These are phyloP conservation scores for Suhomyces faveliae DNA, from an alignment of 805 yeast genomes.

Conservation along the genomic window DNA sequence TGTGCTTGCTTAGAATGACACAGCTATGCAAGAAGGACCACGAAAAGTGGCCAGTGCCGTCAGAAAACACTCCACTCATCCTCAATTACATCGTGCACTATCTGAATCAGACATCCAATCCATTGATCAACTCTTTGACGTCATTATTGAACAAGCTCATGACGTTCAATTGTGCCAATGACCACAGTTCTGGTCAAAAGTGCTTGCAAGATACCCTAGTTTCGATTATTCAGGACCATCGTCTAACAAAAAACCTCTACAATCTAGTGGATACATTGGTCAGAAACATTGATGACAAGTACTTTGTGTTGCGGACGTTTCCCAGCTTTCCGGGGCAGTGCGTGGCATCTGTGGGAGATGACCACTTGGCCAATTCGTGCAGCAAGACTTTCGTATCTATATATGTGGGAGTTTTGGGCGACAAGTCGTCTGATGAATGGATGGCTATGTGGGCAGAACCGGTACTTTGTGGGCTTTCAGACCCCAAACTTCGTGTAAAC, in stretches of 20 bases:
- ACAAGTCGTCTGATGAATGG: conserved; percentile 41
- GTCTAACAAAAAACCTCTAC: conserved; percentile 53
- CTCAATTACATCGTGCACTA: conserved; percentile 61
- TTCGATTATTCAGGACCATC: background rate
- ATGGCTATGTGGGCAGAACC: conserved; percentile 48
- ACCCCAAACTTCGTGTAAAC: conserved; percentile 39
- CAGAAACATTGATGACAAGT: conserved; percentile 40
- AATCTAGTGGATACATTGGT: conserved; percentile 57
- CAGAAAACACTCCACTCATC: conserved; percentile 27
- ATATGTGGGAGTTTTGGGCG: conserved; percentile 16
- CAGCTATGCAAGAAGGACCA: conserved; percentile 32
- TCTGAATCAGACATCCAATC: conserved; percentile 70
- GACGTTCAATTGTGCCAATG: conserved; percentile 28
- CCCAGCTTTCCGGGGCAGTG: conserved; percentile 50
- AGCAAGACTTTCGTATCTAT: conserved; percentile 53
- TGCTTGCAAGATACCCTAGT: background rate
- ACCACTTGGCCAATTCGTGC: conserved; percentile 63
- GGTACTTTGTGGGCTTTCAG: conserved; percentile 34
- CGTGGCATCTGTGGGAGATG: conserved; percentile 51
- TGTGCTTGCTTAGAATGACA: conserved; percentile 60
- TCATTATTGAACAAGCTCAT: conserved; percentile 59
- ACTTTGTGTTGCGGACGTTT: conserved; percentile 39
- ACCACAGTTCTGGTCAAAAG: background rate
- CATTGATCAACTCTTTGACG: conserved; percentile 65
- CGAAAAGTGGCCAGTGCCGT: conserved; percentile 5